Base-by-base conservation (phyloP, 305 asterid genomes). In the Salvia sclarea region DNA sequence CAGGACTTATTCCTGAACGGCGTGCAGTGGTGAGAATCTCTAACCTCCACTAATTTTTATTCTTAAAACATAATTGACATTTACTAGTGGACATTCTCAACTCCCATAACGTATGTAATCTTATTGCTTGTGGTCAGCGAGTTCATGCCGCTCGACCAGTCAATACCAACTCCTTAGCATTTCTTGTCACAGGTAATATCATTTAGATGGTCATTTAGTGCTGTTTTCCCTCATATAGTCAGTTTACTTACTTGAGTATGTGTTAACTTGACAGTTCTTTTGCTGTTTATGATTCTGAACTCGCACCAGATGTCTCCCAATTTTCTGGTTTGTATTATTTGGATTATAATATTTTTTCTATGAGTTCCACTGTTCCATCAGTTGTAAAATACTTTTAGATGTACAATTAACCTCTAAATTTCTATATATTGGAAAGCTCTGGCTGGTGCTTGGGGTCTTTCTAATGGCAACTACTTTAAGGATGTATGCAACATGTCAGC, bases 401-500 rank as follows among this genome's bases (percentile, higher is more conserved):
- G 48, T 63, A 1, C 43, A 40, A 28, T 48, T 45, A 53, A 52
- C 63, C 21, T 7, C 47, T 16, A 24, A 24, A 43, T 56, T 44
- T 11, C 17, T 65, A 24, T 16, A 33, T 63, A 17, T 38, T 73
- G 48, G 66, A 81, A 74, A 84, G 98, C 97, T 93, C 35, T 93
- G 98, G 98, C 66, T 94, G 88, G 99, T 91, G 55, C 96, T 94
- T 44, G 97, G 89, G 68, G 97, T 94, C 62, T 94, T 94, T 78
- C 78, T 91, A 63, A 89, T 89, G 95, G 99, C 99, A 60, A 91
- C 97, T 31, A 79, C 85, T 62, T 77, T 94, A 70, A 84, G 99
- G 78, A 94, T 94, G 99, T 94, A 94, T 73, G 97, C 99, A 57
- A 94, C 99, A 8, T 94, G 99, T 76, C 97, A 94, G 83, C 97